Conservation (phyloP, 345 rosid genomes). For the Boechera divaricarpa region DNA sequence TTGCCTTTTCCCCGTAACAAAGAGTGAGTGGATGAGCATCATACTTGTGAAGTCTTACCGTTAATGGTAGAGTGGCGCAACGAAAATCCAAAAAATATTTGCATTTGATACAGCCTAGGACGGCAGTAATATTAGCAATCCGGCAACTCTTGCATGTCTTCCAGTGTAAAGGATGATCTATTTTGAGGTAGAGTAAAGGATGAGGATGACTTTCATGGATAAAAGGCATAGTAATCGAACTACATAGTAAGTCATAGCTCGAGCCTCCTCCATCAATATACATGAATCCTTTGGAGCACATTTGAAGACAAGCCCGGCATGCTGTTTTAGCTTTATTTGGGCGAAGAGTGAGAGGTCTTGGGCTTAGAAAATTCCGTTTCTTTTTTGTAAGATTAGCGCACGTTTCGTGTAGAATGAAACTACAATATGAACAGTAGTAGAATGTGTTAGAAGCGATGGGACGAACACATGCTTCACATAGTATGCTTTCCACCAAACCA, state of each 20-base stretch:
- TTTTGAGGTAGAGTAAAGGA: not conserved
- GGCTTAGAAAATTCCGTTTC: not conserved
- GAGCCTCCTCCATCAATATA: not conserved
- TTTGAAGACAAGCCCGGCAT: not conserved
- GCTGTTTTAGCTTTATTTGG: too few species aligned
- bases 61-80: conserved; percentile 2
- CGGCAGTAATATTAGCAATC: too few species aligned
- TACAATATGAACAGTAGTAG: not conserved
- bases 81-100: not conserved
- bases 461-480: not conserved
- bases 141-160: not conserved
- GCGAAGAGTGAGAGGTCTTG: not conserved
- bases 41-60: not conserved
- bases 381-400: not conserved
- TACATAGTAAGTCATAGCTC: not conserved
- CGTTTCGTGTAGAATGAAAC: not conserved
- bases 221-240: not conserved
- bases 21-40: conserved; percentile 25
- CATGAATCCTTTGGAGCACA: not conserved
- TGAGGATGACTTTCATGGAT: conserved; percentile 6
- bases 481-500: not conserved
- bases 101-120: not conserved
- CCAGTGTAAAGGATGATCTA: fast-evolving
- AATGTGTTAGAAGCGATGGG: not conserved
- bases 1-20: conserved; percentile 15